Evolutionary conservation across 1,284 basidiomycete species (phyloP), one percentile per base, ranked within the genome.

Genomic region (Ustilago lituana): DNA sequence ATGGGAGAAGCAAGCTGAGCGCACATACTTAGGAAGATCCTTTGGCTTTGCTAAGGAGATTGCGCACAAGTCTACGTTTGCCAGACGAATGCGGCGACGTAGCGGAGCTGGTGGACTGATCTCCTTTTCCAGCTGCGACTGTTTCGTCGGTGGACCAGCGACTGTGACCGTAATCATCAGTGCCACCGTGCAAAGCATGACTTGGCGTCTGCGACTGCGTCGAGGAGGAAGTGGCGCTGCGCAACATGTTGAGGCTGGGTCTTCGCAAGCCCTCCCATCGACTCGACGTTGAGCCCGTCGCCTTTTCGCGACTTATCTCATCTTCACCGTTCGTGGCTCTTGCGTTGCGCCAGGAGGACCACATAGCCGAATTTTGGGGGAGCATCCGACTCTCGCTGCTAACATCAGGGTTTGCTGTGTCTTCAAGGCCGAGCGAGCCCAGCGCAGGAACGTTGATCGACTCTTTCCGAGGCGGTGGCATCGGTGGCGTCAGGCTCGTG

Each of bases 381-480:
- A 64, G 55, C 54, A 54, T 64, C 2, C 54, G 48, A 32, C 24
- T 32, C 27, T 52, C 39, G 23, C 35, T 37, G 31, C 41, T 29
- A 20, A 43, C 27, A 11, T 17, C 33, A 19, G 39, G 5, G 8
- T 20, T 36, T 14, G 37, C 11, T n/a, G 27, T 4, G 17, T 49
- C 52, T 3, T 55, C 48, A 1, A 45, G 20, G 15, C 46, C 47
- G 0, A 45, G 39, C 7, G 40, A 27, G 22, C n/a, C 38, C 19
- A 17, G 39, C 5, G n/a, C 37, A 12, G 49, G 33, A 5, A 36
- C 17, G 12, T 52, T 14, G 49, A 70, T 59, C 43, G 63, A 71
- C 29, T 63, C 68, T 23, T 71, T 71, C n/a, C 59, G 54, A 17
- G 68, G 68, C 22, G 62, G 68, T 20, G 48, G 55, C 12, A 59